Conservation (phyloP, 2,329 filamentous ascomycete species). For the Aspergillus aculeatus region DNA sequence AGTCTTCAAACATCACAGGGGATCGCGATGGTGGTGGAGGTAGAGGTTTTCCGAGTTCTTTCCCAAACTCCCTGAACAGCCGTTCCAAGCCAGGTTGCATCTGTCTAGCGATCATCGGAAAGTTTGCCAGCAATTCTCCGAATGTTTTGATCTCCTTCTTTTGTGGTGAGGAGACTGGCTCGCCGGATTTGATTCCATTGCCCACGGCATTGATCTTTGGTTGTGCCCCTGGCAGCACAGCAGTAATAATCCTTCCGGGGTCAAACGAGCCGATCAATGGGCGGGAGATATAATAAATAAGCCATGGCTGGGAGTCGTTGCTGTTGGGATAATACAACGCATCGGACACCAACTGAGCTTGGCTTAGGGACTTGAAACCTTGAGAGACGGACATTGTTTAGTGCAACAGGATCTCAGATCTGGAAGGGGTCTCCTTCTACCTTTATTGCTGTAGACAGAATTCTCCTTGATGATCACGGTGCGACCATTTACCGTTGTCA, state of each 20-base stretch:
- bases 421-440: conserved; percentile 47
- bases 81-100: conserved; percentile 91
- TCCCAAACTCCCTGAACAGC: conserved; percentile 84
- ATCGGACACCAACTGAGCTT: conserved; percentile 83
- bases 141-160: conserved; percentile 94
- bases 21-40: conserved; percentile 64
- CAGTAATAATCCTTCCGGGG: conserved; percentile 68
- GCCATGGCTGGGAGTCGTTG: conserved; percentile 89
- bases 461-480: conserved; percentile 94
- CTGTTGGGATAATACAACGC: conserved; percentile 83
- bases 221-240: conserved; percentile 53
- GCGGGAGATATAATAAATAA: conserved; percentile 92
- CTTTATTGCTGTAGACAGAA: conserved; percentile 94
- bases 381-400: conserved; percentile 12
- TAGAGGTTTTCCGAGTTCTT: conserved; percentile 79
- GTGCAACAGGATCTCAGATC: background rate
- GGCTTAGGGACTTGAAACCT: conserved; percentile 90
- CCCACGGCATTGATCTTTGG: conserved; percentile 23
- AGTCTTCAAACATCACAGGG: conserved; percentile 56
- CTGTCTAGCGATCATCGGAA: conserved; percentile 92
- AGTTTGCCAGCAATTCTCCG: conserved; percentile 82
- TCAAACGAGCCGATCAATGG: conserved; percentile 84
- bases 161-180: conserved; percentile 38
- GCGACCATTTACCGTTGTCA: conserved; percentile 85
- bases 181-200: conserved; percentile 26